Evolutionary conservation across 208 protist species (phyloP).

Genomic region (Wallacemonas sp.): DNA sequence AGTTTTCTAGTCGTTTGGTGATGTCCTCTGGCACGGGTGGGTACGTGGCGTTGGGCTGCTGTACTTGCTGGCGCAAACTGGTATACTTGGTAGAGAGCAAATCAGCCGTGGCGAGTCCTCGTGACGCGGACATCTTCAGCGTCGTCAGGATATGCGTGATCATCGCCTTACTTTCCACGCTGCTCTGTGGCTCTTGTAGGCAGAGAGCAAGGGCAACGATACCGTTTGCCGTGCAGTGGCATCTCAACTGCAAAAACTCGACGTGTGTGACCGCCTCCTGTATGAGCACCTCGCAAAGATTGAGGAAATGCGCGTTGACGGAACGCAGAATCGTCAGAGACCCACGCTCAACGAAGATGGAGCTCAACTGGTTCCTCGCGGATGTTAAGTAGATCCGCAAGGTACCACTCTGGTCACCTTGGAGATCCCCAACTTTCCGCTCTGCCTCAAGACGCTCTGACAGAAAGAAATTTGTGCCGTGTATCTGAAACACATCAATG

Average conservation of each 20-base stretch:
- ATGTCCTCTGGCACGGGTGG: constrained; percentile 42
- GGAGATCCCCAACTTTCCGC: constrained; percentile 34
- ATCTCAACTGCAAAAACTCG: constrained; percentile 74
- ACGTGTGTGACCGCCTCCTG: constrained; percentile 76
- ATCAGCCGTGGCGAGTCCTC: constrained; percentile 58
- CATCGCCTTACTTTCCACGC: constrained; percentile 40
- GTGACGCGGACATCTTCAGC: constrained; percentile 65
- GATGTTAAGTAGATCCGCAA: constrained; percentile 66
- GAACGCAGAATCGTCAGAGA: constrained; percentile 59
- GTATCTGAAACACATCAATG: constrained; percentile 69
- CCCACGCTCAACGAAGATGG: constrained; percentile 70
- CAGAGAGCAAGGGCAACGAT: constrained; percentile 66
- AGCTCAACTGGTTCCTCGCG: constrained; percentile 41
- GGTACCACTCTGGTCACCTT: constrained; percentile 34
- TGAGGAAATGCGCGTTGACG: constrained; percentile 68
- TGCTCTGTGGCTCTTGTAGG: constrained; percentile 33
- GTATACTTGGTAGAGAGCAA: constrained; percentile 69
- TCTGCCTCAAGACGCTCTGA: constrained; percentile 39
- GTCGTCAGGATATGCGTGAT: constrained; percentile 53
- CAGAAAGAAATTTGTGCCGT: constrained; percentile 58
- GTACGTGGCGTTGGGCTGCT: constrained; percentile 18
- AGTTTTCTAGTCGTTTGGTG: constrained; percentile 44
- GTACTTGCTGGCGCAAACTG: constrained; percentile 16
- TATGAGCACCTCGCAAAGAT: constrained; percentile 71
- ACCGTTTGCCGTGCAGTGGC: constrained; percentile 64